Percentiles rank a stretch among this genome's conserved stretches.
Conservation (phyloP, 176 grass and related monocot species). For the Triticum turgidum region DNA sequence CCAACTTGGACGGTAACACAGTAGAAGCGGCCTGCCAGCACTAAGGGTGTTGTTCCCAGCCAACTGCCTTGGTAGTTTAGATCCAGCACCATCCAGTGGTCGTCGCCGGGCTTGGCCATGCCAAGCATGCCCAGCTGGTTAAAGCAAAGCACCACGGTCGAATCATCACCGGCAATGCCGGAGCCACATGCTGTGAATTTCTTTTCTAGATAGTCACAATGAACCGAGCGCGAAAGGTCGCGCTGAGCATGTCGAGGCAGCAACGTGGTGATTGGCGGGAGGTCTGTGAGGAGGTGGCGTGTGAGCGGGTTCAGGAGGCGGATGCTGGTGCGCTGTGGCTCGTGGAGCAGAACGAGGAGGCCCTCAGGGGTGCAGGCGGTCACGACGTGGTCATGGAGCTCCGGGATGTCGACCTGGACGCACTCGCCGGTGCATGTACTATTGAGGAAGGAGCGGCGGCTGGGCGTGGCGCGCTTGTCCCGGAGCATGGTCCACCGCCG, state of each 20-base stretch:
- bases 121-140: background rate
- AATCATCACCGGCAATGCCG: background rate
- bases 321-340: rapidly evolving
- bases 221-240: no score
- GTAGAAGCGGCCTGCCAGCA: background rate
- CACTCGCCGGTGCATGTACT: background rate
- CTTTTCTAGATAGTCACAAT: no score
- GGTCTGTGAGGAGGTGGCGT: background rate
- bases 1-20: background rate
- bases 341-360: background rate
- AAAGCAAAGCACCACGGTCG: background rate
- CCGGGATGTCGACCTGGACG: background rate
- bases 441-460: background rate
- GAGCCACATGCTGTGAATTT: background rate
- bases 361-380: background rate
- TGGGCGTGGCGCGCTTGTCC: background rate
- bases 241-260: background rate
- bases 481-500: background rate
- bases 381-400: background rate
- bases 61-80: no score
- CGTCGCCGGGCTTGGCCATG: no score
- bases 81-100: no score
- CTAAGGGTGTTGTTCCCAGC: background rate
- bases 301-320: background rate
- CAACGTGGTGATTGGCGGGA: background rate